Base-by-base conservation (phyloP, 176 grass and related monocot species). In the Metroxylon sagu region DNA sequence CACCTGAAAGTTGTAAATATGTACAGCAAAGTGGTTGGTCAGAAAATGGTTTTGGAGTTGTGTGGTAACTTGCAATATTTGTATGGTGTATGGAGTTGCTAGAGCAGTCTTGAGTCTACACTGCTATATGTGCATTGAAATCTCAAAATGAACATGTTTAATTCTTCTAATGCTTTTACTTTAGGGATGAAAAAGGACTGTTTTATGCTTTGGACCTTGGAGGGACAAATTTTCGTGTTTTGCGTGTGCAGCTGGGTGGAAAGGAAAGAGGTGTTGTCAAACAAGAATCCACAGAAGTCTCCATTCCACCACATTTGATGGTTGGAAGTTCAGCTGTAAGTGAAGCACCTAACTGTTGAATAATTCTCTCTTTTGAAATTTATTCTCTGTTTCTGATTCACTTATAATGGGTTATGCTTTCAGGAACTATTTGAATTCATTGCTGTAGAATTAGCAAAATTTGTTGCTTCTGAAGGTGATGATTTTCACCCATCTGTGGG, bases 401-500 rank as follows among this genome's bases (percentile, higher is more conserved):
- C 35, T 43, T 25, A 25, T 48, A 2, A 27, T 54, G 31, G 17
- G 14, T 3, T 29, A 14, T 55, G 19, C 15, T 50, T 63, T 27
- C 67, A 95, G 86, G 86, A 85, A 35, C 59, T 96, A 66, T 96
- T 96, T 60, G 80, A 76, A 79, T 96, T 90, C 57, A 88, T 96
- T 52, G 87, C 91, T 26, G 76, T 67, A 29, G 78, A 88, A 60
- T 27, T 96, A 69, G 71, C 65, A 18, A 70, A 78, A 61, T 96
- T 96, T 14, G 83, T 90, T 53, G 68, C 66, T 50, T 71, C 79
- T n/a, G 85, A 95, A 17, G 85, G 82, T 3, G 71, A 74, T 55
- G 68, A 68, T 53, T 50, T 54, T 17, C 57, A 74, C n/a, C 14
- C 53, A 1, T 56, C 58, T 31, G 79, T 69, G 0, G 65, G 54